phyloP scores from a whole-genome alignment of 2,329 filamentous ascomycete genomes.

The Fusarium neocosmosporiellum region DNA sequence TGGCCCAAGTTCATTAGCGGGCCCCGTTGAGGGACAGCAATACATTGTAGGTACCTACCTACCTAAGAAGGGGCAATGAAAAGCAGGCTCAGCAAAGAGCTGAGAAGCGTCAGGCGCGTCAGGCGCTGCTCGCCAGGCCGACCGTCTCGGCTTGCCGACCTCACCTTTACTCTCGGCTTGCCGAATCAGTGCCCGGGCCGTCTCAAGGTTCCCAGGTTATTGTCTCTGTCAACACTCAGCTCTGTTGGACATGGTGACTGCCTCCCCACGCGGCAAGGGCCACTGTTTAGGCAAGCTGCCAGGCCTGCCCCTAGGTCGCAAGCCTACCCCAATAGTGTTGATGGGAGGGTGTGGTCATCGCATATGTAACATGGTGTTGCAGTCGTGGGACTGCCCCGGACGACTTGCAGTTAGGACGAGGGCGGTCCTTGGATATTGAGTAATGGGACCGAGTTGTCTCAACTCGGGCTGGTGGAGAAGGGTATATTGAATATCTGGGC shows the following conservation, averaged over 20 bases:
- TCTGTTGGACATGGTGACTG: slow-evolving; percentile 9
- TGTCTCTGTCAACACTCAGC: slow-evolving; percentile 13
- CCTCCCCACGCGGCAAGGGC: slow-evolving; percentile 3
- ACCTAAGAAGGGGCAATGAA: slow-evolving; percentile 1
- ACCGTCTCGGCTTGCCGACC: not conserved
- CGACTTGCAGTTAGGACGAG: not conserved
- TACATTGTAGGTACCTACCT: not conserved
- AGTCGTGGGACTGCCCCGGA: slow-evolving; percentile 2
- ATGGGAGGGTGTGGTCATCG: slow-evolving; percentile 9
- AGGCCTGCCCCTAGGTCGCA: not conserved
- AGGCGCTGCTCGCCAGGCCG: slow-evolving; percentile 15
- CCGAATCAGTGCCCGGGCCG: not conserved
- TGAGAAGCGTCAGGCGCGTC: slow-evolving; percentile 28
- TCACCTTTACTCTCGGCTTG: not conserved
- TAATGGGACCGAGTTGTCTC: not conserved
- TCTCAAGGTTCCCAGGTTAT: not conserved
- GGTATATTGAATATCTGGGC: not conserved
- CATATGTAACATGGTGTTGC: slow-evolving; percentile 19
- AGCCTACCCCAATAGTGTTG: slow-evolving; percentile 10
- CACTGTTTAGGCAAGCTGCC: not conserved
- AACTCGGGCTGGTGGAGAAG: not conserved
- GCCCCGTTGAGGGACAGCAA: not conserved
- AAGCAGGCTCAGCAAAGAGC: not conserved
- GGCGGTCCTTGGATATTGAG: not conserved
- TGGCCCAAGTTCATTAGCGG: slow-evolving; percentile 4